Base-by-base conservation (phyloP, 306 rosid genomes). In the Alnus glutinosa region DNA sequence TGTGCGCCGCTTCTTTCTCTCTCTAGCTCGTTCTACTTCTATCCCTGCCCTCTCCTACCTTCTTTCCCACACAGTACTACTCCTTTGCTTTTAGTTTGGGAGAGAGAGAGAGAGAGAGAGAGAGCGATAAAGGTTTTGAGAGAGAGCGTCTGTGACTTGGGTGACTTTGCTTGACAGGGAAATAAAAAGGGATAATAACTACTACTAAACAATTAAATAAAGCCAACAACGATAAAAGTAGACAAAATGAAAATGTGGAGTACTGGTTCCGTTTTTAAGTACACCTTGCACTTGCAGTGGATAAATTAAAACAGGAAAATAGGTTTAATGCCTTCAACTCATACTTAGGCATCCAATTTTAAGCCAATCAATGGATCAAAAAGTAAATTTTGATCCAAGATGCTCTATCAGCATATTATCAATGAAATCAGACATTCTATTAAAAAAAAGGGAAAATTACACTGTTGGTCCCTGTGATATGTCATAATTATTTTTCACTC, bases 1-100 rank as follows among this genome's bases (percentile, higher is more conserved):
- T 39, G 14, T 68, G 30, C 51, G 72, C 75, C 37, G n/a, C 67
- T 59, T 28, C 30, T 54, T 9, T 36, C 32, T 30, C 57, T 7
- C 39, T 55, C 55, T 9, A 23, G 28, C 28, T 23, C 28, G 28
- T 23, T 23, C 28, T 23, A 23, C 28, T 23, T 23, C 28, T 23
- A 23, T 23, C 28, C 28, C 28, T 55, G n/a, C 9, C 15, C 16
- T 13, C 61, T 75, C 75, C 75, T 79, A 77, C 81, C 81, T 66
- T 34, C 50, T 18, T 1, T 7, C 37, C 13, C 28, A 1, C 13
- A 13, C 15, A 18, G 50, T 44, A 15, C 13, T 47, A 18, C 28
- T 77, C 51, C 67, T 55, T 49, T 74, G 80, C 58, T 34, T 59
- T 48, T 11, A 19, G 28, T 23, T 23, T 23, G 28, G 28, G 28